Base-by-base conservation (phyloP, 257 asterid species). In the Solanum appendiculatum region DNA sequence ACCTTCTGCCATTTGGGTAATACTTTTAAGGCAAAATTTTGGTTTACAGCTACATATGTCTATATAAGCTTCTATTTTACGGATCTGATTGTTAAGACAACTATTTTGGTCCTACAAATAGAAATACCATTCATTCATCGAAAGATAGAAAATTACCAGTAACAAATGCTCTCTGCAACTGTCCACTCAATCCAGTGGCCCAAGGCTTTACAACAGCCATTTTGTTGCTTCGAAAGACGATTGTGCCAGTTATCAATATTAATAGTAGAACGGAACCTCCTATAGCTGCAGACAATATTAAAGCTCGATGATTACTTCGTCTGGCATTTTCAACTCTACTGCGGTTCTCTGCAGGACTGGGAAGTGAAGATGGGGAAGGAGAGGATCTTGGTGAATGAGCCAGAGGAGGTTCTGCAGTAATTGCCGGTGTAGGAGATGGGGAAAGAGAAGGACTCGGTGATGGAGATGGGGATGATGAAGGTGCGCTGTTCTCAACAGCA, bases 131-230 rank as follows among this genome's bases (percentile, higher is more conserved):
- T 33, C 18, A 54, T 37, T 87, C 6, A 14, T 81, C 6, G 7
- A 83, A 66, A 83, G 74, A 42, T 85, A 20, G 46, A 31, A 81
- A 46, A 20, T 83, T 93, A 95, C 98, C 99, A 6, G 98, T 94
- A 33, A 95, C 93, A 46, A 95, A 94, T 29, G 98, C 98, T 91
- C 92, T 93, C 91, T 96, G 98, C 54, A 97, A 96, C 92, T 95
- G 98, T 70, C 99, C 99, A 37, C 99, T 97, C 91, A 97, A 89
- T 88, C 99, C 99, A 1, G 98, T 91, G 42, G 93, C 93, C 99
- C 99, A 96, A 14, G 99, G 99, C 87, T 87, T 97, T 88, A 96
- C 99, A 73, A 95, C 93, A 16, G 95, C 92, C 89, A 92, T 94
- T 87, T 91, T 97, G 80, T 91, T 94, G 72, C 90, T 87, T 72